These are phyloP conservation scores for Colletotrichum ledebouriae DNA, from an alignment of 2,329 filamentous ascomycete species.

Conservation along the genomic window DNA sequence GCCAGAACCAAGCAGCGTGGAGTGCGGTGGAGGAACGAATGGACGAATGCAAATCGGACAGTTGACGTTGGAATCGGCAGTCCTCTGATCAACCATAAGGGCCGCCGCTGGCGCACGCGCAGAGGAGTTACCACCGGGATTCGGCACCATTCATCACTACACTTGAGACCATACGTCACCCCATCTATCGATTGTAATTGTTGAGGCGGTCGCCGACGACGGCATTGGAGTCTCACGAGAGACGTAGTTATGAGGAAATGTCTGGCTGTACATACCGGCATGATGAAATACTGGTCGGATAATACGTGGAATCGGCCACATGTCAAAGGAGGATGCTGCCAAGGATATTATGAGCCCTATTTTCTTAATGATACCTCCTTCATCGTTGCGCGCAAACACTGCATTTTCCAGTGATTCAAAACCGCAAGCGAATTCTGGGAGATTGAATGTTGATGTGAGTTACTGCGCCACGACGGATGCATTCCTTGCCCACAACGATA, in stretches of 20 bases:
- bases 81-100: not conserved
- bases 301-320: conserved; percentile 30
- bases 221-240: conserved; percentile 34
- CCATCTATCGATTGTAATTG: conserved; percentile 14
- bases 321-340: conserved; percentile 31
- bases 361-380: conserved; percentile 37
- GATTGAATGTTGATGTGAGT: conserved; percentile 1
- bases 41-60: conserved; percentile 4
- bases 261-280: conserved; percentile 31
- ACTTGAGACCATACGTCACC: conserved; percentile 13
- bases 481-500: conserved; percentile 7
- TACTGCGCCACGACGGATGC: not conserved
- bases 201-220: conserved; percentile 19
- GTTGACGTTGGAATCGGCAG: conserved; percentile 4
- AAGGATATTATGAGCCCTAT: conserved; percentile 16
- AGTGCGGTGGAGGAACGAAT: conserved; percentile 21
- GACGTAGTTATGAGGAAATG: conserved; percentile 28
- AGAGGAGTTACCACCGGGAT: conserved; percentile 7
- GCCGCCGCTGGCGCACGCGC: not conserved
- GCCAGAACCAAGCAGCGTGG: not conserved
- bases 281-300: conserved; percentile 24
- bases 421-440: not conserved
- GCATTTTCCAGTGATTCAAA: not conserved
- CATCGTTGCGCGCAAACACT: conserved; percentile 11
- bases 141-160: conserved; percentile 12